Base-by-base conservation (phyloP, 768 basidiomycete genomes). In the Kwoniella sp. region DNA sequence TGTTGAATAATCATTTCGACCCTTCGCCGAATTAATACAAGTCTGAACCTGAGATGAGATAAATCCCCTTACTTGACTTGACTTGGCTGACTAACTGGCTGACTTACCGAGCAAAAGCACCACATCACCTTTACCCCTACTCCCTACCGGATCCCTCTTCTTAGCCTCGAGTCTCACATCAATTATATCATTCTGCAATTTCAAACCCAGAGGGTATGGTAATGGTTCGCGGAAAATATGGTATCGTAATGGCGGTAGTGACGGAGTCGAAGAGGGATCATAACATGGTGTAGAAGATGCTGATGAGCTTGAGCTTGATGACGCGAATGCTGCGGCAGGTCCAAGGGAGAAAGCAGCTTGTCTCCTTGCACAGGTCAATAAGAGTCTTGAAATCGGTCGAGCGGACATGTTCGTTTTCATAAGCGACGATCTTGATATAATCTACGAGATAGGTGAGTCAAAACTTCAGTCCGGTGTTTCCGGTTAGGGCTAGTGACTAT, bases 211-310 rank as follows among this genome's bases (percentile, higher is more conserved):
- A 8, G 81, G 77, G 75, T 96, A 97, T 0, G 91, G 89, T 36
- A 96, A 76, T 25, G 92, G 93, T n/a, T 80, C 81, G 33, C 80
- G 82, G 80, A 95, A 94, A 74, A 86, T 82, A 76, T 95, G 90
- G 79, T 87, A 92, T 66, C 71, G 68, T 2, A 72, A 50, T 8
- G 75, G 67, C 1, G 69, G 68, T 1, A 77, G 54, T 19, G 61
- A 56, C 19, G 54, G 19, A 15, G 30, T 29, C 25, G 30, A 29
- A 2, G 58, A 58, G 3, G 51, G 15, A 19, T 47, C 21, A 52
- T 44, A 19, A 22, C 60, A 61, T 44, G 40, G 17, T 44, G 40
- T 44, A 17, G 51, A n/a, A 37, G 60, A 27, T 7, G 60, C 52
- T 37, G 37, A 52, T 24, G 51, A n/a, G n/a, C n/a, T 22, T 10